Evolutionary conservation across 768 basidiomycete genomes (phyloP).

Genomic region (Rhodotorula kratochvilovae): DNA sequence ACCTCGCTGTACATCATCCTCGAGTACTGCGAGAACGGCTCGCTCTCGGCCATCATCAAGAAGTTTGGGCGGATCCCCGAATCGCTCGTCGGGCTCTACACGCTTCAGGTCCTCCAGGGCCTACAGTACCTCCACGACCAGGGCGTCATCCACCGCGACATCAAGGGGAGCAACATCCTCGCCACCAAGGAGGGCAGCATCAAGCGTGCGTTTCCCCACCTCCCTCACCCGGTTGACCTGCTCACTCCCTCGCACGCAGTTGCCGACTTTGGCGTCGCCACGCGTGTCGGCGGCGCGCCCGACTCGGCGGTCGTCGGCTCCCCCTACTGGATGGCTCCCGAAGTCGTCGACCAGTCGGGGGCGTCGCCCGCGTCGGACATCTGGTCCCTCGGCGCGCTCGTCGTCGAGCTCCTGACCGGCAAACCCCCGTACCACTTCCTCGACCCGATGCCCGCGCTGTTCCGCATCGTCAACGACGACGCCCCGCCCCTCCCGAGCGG

Average conservation of each 20-base stretch:
- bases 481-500: conserved; percentile 94
- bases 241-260: conserved; percentile 51
- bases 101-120: conserved; percentile 91
- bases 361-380: conserved; percentile 97
- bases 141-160: conserved; percentile 98
- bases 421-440: conserved; percentile 93
- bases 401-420: conserved; percentile 85
- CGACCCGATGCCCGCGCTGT: conserved; percentile 96
- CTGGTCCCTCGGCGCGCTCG: conserved; percentile 87
- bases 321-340: conserved; percentile 99
- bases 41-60: conserved; percentile 88
- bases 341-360: conserved; percentile 96
- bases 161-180: conserved; percentile 97
- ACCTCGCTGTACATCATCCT: conserved; percentile 95
- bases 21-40: conserved; percentile 99
- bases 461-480: conserved; percentile 97
- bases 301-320: conserved; percentile 94
- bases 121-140: conserved; percentile 96
- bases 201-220: conserved; percentile 57
- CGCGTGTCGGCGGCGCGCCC: conserved; percentile 65
- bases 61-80: conserved; percentile 99
- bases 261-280: conserved; percentile 96
- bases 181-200: conserved; percentile 98
- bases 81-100: conserved; percentile 90
- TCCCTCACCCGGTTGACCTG: no score